Conservation (phyloP, 2,329 filamentous ascomycete species). For the Penicillium sp. region DNA sequence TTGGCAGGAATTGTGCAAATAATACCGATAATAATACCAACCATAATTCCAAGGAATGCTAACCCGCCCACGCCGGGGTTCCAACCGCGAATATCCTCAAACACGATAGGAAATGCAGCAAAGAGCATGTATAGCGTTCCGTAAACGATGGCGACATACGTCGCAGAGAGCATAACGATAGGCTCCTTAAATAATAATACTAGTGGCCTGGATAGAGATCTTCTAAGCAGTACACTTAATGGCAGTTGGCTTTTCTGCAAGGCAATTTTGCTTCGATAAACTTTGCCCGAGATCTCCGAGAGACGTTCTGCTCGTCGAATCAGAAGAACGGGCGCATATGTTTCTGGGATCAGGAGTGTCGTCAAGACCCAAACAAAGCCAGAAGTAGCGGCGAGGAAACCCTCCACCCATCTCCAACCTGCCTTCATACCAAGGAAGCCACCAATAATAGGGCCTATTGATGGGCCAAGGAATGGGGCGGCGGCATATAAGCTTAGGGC, state of each 20-base stretch:
- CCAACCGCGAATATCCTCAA: conserved; percentile 30
- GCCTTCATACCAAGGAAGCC: conserved; percentile 10
- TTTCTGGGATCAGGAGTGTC: conserved; percentile 10
- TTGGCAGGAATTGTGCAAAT: too few relatives aligned
- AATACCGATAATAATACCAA: conserved; percentile 7
- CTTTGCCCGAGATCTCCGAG: neutral
- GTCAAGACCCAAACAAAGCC: conserved; percentile 5
- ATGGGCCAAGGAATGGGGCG: conserved; percentile 6
- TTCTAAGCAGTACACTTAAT: neutral
- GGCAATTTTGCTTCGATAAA: conserved; percentile 3
- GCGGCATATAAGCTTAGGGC: conserved; percentile 6
- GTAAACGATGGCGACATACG: conserved; percentile 28
- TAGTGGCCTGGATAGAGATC: too few relatives aligned
- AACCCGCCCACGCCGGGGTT: conserved; percentile 34
- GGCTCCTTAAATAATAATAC: conserved; percentile 18
- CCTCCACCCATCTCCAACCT: conserved; percentile 12
- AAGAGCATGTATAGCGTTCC: conserved; percentile 31
- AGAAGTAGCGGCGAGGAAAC: conserved; percentile 3
- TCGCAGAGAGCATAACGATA: conserved; percentile 24
- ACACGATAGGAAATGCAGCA: conserved; percentile 53
- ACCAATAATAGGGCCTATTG: conserved; percentile 10
- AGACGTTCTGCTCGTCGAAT: neutral
- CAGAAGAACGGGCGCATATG: conserved; percentile 11
- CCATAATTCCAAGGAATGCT: conserved; percentile 21
- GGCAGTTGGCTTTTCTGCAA: conserved; percentile 2